phyloP scores from a whole-genome alignment of 163 green algal genomes.

The Chloromonas sp. region DNA sequence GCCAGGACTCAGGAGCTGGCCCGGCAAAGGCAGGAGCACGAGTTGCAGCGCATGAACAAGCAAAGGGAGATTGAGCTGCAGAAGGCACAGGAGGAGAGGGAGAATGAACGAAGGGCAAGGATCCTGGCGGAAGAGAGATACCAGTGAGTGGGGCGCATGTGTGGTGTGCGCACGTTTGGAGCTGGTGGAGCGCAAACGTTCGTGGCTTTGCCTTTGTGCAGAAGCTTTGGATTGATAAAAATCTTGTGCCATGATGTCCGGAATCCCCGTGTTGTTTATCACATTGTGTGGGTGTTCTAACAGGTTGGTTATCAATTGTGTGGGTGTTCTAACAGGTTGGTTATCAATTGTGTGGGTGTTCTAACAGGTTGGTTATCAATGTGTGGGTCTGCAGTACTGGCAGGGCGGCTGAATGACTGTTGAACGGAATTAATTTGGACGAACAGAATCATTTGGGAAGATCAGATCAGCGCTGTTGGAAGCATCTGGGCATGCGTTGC shows the following conservation, averaged over 20 bases:
- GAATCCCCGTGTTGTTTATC: no score
- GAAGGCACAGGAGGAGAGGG: constrained; percentile 41
- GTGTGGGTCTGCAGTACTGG: no score
- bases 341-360: no score
- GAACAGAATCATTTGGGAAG: no score
- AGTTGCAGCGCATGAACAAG: constrained; percentile 47
- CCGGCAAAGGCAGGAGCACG: constrained; percentile 47
- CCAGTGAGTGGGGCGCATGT: neutral
- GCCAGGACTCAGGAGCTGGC: constrained; percentile 49
- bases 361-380: no score
- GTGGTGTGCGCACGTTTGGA: neutral
- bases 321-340: no score
- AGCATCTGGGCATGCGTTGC: neutral
- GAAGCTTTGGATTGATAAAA: neutral
- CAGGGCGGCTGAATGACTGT: no score
- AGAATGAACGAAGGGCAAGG: constrained; percentile 49
- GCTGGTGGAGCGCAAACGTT: neutral
- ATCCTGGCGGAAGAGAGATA: constrained; percentile 37
- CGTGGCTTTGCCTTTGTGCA: neutral
- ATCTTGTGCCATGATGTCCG: neutral
- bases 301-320: no score
- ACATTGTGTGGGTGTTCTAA: no score
- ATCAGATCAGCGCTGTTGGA: no score
- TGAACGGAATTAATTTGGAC: no score
- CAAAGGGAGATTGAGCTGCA: constrained; percentile 66